Conservation (phyloP, 75 land plant genomes). For the Pinus taeda region DNA sequence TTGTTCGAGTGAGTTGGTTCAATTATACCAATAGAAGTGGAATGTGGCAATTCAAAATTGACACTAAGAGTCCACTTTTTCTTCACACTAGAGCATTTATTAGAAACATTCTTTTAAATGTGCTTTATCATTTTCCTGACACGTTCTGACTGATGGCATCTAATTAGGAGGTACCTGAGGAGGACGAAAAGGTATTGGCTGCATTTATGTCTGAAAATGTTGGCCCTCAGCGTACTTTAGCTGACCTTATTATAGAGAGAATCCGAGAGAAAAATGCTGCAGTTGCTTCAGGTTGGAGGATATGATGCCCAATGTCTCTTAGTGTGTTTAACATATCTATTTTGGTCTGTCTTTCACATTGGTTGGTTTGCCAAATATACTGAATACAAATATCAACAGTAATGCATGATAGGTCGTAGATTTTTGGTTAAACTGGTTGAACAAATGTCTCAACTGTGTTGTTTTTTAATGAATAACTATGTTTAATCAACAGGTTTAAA, state of each 20-base stretch:
- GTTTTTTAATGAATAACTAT: too few relatives aligned
- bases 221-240: slow-evolving; percentile 72
- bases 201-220: slow-evolving; percentile 67
- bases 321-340: too few relatives aligned
- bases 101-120: neutral
- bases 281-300: too few relatives aligned
- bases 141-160: neutral
- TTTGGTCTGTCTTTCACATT: too few relatives aligned
- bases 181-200: slow-evolving; percentile 69
- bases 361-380: too few relatives aligned
- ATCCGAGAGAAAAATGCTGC: slow-evolving; percentile 57
- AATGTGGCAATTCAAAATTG: neutral
- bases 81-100: too few relatives aligned
- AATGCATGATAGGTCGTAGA: too few relatives aligned
- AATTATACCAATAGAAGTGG: neutral
- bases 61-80: neutral
- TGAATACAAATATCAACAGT: too few relatives aligned
- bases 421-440: too few relatives aligned
- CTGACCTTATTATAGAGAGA: slow-evolving; percentile 71
- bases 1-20: neutral
- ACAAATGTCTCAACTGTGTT: too few relatives aligned
- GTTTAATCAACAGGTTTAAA: too few relatives aligned
- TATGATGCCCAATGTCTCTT: too few relatives aligned
- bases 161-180: neutral
- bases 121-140: neutral